Evolutionary conservation across 2,329 filamentous ascomycete species (phyloP).

Genomic region (Ophiostoma australiae): DNA sequence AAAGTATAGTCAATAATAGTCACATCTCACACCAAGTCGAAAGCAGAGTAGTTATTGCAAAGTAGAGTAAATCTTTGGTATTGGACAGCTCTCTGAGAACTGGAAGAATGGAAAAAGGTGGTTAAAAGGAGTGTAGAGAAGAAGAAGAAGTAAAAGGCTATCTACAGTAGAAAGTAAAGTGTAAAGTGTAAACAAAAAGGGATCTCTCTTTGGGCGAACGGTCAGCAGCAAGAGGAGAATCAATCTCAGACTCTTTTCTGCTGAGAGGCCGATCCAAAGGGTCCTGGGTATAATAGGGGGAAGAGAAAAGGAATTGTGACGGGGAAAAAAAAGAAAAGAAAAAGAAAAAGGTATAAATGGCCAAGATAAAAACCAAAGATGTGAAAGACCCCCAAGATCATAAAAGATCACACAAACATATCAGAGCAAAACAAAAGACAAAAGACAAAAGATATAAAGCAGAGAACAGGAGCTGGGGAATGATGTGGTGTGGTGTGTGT

Average conservation of each 20-base stretch:
- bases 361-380: constrained; percentile 8
- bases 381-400: background rate
- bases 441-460: background rate
- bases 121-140: constrained; percentile 14
- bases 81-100: background rate
- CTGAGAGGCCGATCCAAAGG: background rate
- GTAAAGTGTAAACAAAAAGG: background rate
- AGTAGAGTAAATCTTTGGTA: constrained; percentile 7
- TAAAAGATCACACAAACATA: background rate
- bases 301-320: background rate
- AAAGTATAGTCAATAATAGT: background rate
- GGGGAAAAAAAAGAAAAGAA: background rate
- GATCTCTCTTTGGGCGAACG: background rate
- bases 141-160: constrained; percentile 15
- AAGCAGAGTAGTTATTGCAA: background rate
- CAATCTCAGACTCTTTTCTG: background rate
- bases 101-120: background rate
- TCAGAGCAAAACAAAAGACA: background rate
- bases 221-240: background rate
- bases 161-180: constrained; percentile 2
- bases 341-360: background rate
- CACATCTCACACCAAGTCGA: background rate
- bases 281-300: constrained; percentile 9
- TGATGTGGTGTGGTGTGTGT: background rate
- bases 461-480: background rate